Conservation (phyloP, 2,329 filamentous ascomycete genomes). For the Trichoderma aggressivum region DNA sequence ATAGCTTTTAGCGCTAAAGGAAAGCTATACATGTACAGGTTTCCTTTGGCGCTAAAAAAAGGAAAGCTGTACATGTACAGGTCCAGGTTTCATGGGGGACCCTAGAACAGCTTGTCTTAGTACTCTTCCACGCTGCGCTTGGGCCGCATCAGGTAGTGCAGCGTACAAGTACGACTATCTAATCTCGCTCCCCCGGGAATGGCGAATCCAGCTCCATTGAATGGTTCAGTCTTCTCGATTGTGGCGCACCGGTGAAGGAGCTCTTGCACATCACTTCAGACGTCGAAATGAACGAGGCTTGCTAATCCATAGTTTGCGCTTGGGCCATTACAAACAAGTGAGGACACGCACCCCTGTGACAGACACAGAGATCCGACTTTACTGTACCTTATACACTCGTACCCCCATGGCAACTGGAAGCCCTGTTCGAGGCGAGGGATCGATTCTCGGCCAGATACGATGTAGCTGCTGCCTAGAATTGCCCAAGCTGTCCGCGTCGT, state of each 20-base stretch:
- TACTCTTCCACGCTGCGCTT: constrained; percentile 1
- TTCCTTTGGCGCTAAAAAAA: no score
- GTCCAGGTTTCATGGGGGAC: no score
- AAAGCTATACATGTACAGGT: no score
- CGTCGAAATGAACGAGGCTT: background rate
- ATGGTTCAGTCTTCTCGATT: background rate
- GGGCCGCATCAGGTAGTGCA: constrained; percentile 8
- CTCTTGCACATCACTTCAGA: background rate
- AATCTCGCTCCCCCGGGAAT: constrained; percentile 11
- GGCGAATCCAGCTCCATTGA: background rate
- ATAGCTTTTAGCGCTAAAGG: no score
- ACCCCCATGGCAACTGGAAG: background rate
- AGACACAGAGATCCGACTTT: background rate
- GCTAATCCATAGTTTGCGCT: background rate
- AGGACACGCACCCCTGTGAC: background rate
- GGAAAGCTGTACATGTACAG: no score
- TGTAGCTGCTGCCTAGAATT: background rate
- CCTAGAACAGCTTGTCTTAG: no score
- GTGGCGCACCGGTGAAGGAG: constrained; percentile 14
- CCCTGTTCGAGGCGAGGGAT: background rate
- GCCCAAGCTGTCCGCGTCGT: background rate
- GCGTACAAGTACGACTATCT: background rate
- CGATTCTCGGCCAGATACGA: background rate
- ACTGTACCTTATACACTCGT: background rate
- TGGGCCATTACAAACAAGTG: background rate